Percentiles rank a stretch among this genome's conserved stretches.
These are phyloP conservation scores for Cymbidium sinense DNA, from an alignment of 106 monocot genomes.

Conservation along the genomic window DNA sequence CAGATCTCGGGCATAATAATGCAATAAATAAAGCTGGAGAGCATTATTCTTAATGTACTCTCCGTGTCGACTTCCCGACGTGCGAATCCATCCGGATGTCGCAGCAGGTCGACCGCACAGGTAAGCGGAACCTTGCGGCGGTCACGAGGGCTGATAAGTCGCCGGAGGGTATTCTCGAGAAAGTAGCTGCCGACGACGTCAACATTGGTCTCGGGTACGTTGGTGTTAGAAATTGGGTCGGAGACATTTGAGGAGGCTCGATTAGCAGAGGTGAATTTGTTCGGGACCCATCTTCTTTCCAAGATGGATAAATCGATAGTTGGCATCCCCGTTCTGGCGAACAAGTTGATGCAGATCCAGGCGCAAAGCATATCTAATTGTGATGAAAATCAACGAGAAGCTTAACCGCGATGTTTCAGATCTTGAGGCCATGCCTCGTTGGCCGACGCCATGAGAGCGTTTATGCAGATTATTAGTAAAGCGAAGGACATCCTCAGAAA, in stretches of 20 bases:
- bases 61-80: constrained; percentile 4
- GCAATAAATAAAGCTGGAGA: constrained; percentile 15
- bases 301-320: constrained; percentile 39
- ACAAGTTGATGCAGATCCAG: constrained; percentile 41
- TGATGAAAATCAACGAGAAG: constrained; percentile 42
- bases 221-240: constrained; percentile 41
- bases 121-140: constrained; percentile 5
- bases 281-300: constrained; percentile 34
- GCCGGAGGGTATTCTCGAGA: constrained; percentile 27
- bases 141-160: constrained; percentile 10
- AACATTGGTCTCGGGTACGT: constrained; percentile 30
- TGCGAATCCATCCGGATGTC: constrained; percentile 15
- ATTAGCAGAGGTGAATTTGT: constrained; percentile 22
- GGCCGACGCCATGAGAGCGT: constrained; percentile 23
- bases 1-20: constrained; percentile 7
- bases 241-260: constrained; percentile 53
- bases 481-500: constrained; percentile 15
- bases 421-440: constrained; percentile 36
- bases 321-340: constrained; percentile 40
- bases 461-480: constrained; percentile 25
- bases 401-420: constrained; percentile 16
- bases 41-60: constrained; percentile 12
- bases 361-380: constrained; percentile 35
- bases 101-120: constrained; percentile 10
- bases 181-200: constrained; percentile 23